Base-by-base conservation (phyloP, 441 rosid genomes). In the Geranium incanum region DNA sequence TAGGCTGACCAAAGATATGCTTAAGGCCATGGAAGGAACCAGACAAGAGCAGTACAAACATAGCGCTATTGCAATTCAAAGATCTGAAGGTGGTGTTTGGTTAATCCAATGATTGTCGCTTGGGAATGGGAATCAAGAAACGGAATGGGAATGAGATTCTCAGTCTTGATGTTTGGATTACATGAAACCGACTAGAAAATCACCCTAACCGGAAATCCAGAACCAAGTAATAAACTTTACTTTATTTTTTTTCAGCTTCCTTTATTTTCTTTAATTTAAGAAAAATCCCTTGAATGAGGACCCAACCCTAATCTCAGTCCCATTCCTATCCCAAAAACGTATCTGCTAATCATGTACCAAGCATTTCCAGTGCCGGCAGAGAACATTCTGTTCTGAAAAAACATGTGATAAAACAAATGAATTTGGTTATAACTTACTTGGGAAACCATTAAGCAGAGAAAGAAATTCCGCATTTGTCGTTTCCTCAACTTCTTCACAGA, bases 391-490 rank as follows among this genome's bases (percentile, higher is more conserved):
- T 52, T n/a, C 12, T 21, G 19, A 38, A 19, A 11, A 68, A 12
- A 68, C 67, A 69, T 36, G 64, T 38, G 11, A 59, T 19, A 50
- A 68, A 60, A 62, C 3, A 62, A 19, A 62, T 15, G 62, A 70
- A 6, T 36, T 9, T 38, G 67, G 69, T 50, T 60, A 78, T 52
- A 70, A 39, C 87, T 85, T 86, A 88, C 99, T 76, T 94, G 99
- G 76, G 97, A 88, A 80, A 94, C 90, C 95, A 94, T 94, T 76
- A 94, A 93, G 84, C 94, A 86, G 41, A 94, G 81, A 68, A 90
- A 81, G 85, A 94, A 92, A 86, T 94, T 94, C 69, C 86, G 88
- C 94, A 94, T 88, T 80, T 94, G 99, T 65, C 89, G 87, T 81
- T 87, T 88, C 83, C 99, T 87, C 81, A 94, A 76, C 75, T 82